Conservation (phyloP, 1,284 basidiomycete genomes). For the Microbotryomycetes sp. region DNA sequence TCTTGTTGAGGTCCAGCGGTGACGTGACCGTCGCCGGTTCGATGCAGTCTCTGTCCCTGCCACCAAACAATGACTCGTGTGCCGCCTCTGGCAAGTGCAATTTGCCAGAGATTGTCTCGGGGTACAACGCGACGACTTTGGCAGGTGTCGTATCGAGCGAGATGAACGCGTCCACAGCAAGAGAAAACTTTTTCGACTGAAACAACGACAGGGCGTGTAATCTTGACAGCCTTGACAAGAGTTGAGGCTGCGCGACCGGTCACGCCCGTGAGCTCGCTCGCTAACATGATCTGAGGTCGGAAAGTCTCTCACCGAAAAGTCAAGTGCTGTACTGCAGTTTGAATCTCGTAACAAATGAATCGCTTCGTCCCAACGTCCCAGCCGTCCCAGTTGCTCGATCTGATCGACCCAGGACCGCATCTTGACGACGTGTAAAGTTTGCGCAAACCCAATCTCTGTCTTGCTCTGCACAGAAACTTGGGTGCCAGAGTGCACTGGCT, state of each 20-base stretch:
- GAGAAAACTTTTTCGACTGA: conserved; percentile 57
- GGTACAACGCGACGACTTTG: conserved; percentile 84
- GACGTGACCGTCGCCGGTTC: background rate
- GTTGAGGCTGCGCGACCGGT: conserved; percentile 21
- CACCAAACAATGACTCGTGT: conserved; percentile 86
- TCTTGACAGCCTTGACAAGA: conserved; percentile 29
- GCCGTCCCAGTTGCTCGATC: conserved; percentile 71
- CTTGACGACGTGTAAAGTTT: conserved; percentile 64
- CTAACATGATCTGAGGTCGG: conserved; percentile 31
- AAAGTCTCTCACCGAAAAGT: too few relatives aligned
- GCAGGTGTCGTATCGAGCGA: conserved; percentile 86
- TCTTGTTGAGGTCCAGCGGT: conserved; percentile 34
- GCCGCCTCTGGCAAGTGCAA: conserved; percentile 56
- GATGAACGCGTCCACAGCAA: conserved; percentile 80
- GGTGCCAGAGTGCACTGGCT: too few relatives aligned
- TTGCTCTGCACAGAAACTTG: too few relatives aligned
- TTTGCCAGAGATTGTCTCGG: conserved; percentile 69
- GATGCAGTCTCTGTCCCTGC: conserved; percentile 38
- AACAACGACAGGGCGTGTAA: conserved; percentile 73
- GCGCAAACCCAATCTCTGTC: conserved; percentile 50
- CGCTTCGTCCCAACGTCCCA: conserved; percentile 69
- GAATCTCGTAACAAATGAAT: conserved; percentile 56
- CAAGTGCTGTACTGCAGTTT: conserved; percentile 4
- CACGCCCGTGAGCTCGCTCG: background rate
- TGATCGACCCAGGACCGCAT: conserved; percentile 72